phyloP scores from a whole-genome alignment of 768 basidiomycete genomes.

The Mycena venus region DNA sequence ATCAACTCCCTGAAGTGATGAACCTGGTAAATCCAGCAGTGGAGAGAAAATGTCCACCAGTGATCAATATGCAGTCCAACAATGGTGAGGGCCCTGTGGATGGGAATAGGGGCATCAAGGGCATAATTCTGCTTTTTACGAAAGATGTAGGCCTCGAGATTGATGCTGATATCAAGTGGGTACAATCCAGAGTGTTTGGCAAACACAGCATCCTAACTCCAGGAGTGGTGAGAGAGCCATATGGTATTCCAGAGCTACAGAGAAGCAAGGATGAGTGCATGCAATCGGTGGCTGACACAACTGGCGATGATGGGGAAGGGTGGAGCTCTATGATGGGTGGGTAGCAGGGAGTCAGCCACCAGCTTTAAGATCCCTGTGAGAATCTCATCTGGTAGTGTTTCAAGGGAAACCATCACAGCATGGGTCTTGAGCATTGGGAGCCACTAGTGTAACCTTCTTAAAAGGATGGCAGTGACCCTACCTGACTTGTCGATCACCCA shows the following conservation, averaged over 20 bases:
- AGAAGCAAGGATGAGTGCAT: neutral
- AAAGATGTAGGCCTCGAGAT: neutral
- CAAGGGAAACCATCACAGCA: too few relatives aligned
- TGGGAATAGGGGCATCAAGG: neutral
- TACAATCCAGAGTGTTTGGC: neutral
- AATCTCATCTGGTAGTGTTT: neutral
- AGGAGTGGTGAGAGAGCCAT: neutral
- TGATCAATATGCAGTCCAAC: neutral
- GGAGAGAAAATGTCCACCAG: constrained; percentile 2
- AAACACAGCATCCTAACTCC: neutral
- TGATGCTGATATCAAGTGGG: neutral
- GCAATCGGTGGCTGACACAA: neutral
- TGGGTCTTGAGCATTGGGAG: too few relatives aligned
- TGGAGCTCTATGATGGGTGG: neutral
- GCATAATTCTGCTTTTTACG: too few relatives aligned
- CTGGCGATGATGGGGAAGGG: neutral
- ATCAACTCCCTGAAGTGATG: neutral
- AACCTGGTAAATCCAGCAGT: neutral
- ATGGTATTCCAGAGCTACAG: neutral
- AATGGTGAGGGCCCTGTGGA: neutral
- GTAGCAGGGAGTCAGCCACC: neutral
- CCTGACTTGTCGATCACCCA: too few relatives aligned
- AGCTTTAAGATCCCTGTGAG: neutral
- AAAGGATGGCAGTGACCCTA: too few relatives aligned
- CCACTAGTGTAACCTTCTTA: too few relatives aligned